These are phyloP conservation scores for Hypoxylon intermedium DNA, from an alignment of 495 filamentous ascomycete species.

Conservation along the genomic window DNA sequence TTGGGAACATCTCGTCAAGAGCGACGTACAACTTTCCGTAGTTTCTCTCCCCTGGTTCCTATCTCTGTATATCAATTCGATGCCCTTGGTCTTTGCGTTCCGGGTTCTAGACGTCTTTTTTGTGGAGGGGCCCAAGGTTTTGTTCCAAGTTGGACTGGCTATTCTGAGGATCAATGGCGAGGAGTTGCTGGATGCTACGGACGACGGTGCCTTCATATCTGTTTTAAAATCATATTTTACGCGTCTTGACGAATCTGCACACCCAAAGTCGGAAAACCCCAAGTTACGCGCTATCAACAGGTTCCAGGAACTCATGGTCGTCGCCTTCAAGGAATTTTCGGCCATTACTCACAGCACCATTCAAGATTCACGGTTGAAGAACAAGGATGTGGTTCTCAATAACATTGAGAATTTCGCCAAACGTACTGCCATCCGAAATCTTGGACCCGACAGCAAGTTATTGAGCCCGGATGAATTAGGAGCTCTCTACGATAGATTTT, in stretches of 20 bases:
- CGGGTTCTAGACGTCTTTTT: constrained; percentile 97
- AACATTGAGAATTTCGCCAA: constrained; percentile 98
- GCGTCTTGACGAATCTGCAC: constrained; percentile 90
- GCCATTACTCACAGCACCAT: constrained; percentile 93
- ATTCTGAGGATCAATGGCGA: constrained; percentile 98
- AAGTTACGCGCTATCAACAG: constrained; percentile 91
- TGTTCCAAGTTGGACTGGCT: constrained; percentile 94
- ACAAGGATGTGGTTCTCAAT: constrained; percentile 85
- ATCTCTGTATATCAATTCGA: constrained; percentile 97
- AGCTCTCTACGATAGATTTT: constrained; percentile 91
- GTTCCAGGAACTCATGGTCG: constrained; percentile 98
- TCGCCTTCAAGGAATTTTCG: constrained; percentile 97
- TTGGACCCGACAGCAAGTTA: constrained; percentile 93
- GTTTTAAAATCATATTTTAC: constrained; percentile 95
- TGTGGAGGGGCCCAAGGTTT: constrained; percentile 93
- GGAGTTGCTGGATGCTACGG: constrained; percentile 91
- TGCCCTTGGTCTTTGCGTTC: constrained; percentile 97
- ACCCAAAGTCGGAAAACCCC: constrained; percentile 91
- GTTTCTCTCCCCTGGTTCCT: constrained; percentile 98
- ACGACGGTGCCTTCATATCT: constrained; percentile 96
- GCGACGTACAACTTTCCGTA: constrained; percentile 97
- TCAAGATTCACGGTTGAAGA: constrained; percentile 83
- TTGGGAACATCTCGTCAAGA: constrained; percentile 95
- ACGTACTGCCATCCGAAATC: constrained; percentile 91
- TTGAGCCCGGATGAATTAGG: constrained; percentile 84